A percentile compares a stretch with the other conserved stretches of the same genome.
These are phyloP conservation scores for Xylariaceae sp. DNA, from an alignment of 2,329 filamentous ascomycete genomes.

Conservation along the genomic window DNA sequence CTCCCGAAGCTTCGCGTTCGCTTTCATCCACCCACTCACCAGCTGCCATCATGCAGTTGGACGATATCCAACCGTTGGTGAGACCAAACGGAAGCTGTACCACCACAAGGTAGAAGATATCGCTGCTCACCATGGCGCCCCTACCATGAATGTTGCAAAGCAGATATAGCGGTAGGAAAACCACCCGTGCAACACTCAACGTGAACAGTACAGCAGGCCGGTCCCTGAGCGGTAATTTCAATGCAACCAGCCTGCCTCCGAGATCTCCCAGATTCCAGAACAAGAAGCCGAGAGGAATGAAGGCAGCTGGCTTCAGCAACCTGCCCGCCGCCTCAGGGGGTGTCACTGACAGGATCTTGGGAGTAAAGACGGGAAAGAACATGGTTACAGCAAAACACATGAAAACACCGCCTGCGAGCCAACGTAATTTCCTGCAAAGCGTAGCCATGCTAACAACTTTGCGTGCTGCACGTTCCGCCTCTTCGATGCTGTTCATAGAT, in stretches of 20 bases:
- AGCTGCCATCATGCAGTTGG: conserved; percentile 87
- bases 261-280: conserved; percentile 93
- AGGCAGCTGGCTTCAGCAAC: conserved; percentile 68
- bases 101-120: conserved; percentile 80
- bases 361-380: conserved; percentile 92
- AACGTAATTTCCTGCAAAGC: conserved; percentile 74
- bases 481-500: conserved; percentile 47
- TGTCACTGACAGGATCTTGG: conserved; percentile 53
- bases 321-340: conserved; percentile 39
- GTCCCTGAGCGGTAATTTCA: conserved; percentile 48
- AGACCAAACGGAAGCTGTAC: conserved; percentile 82
- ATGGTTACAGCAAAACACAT: conserved; percentile 81
- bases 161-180: conserved; percentile 79
- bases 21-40: conserved; percentile 74
- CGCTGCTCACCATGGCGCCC: conserved; percentile 71
- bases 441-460: conserved; percentile 51
- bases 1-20: conserved; percentile 83
- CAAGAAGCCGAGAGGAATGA: conserved; percentile 86
- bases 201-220: conserved; percentile 65
- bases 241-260: conserved; percentile 65
- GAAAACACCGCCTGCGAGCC: conserved; percentile 72
- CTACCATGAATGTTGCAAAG: conserved; percentile 82
- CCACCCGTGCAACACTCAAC: conserved; percentile 59
- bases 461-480: conserved; percentile 47
- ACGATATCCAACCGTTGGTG: conserved; percentile 82